Evolutionary conservation across 768 basidiomycete species (phyloP).

Genomic region (Boletales sp.): DNA sequence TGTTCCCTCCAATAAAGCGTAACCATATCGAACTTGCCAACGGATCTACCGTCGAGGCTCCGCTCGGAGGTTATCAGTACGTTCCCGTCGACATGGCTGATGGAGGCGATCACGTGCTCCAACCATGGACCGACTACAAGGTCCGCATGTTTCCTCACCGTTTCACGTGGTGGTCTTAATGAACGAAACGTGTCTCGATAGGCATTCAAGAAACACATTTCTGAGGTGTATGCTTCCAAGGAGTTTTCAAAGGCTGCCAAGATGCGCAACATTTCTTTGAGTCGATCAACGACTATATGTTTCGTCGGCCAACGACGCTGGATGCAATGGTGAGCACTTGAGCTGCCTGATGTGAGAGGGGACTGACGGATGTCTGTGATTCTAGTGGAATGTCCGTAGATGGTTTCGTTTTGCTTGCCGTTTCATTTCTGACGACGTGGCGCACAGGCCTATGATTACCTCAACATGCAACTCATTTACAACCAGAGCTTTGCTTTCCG

Average conservation of each 20-base stretch:
- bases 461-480: constrained; percentile 74
- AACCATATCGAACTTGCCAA: constrained; percentile 77
- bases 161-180: constrained; percentile 37
- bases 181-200: constrained; percentile 19
- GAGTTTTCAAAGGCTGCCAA: constrained; percentile 59
- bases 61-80: constrained; percentile 86
- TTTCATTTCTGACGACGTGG: constrained; percentile 11
- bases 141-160: constrained; percentile 28
- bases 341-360: background rate
- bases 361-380: constrained; percentile 13
- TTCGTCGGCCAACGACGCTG: constrained; percentile 58
- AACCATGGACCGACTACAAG: constrained; percentile 70
- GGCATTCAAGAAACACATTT: constrained; percentile 66
- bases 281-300: constrained; percentile 62
- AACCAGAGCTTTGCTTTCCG: constrained; percentile 79
- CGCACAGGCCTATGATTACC: constrained; percentile 67
- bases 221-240: constrained; percentile 55
- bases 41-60: constrained; percentile 64
- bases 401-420: background rate
- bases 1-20: constrained; percentile 71
- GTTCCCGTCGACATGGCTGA: constrained; percentile 63
- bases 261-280: constrained; percentile 63
- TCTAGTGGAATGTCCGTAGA: constrained; percentile 68
- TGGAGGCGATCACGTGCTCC: constrained; percentile 68
- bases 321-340: constrained; percentile 55